Evolutionary conservation across 306 rosid species (phyloP), one percentile per base, ranked within the genome.

Genomic region (Vicia faba): DNA sequence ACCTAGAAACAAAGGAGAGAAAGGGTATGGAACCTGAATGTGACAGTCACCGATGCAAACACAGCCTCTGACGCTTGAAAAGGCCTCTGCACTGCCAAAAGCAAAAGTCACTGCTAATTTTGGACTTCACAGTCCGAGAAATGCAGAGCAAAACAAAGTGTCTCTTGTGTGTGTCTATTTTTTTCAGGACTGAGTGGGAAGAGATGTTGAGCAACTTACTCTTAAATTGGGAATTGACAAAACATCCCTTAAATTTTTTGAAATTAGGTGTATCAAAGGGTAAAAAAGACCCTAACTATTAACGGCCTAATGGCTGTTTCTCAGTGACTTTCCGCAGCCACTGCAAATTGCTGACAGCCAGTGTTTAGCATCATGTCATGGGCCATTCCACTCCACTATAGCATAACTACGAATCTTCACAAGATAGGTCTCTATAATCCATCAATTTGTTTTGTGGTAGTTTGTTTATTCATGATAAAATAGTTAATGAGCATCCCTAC

Each of bases 391-490:
- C 38, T 33, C 38, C 8, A 1, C 38, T 1, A 7, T 6, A 33
- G 2, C 38, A 33, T 33, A 0, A 1, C 9, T 7, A 33, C 2
- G 38, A 33, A 7, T 33, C 38, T 20, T 20, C 31, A 18, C 58
- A 51, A 20, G n/a, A 19, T 51, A 51, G 31, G 29, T 31, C 23
- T 19, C 11, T 40, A 44, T 23, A 14, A 18, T n/a, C 18, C 46
- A 59, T 75, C 63, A 3, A 19, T 67, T 49, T 59, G 46, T 18
- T n/a, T 29, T 11, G 56, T 48, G 56, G 45, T 41, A 26, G n/a
- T 69, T 41, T 55, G 43, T 31, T 68, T 54, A 53, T 40, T 39
- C 26, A 39, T 5, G 18, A 55, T 55, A 28, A 5, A 15, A 9
- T 69, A 39, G 53, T 18, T 28, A 40, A 41, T 18, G 19, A 41